A percentile compares a stretch with the other conserved stretches of the same genome.
These are phyloP conservation scores for Scheffersomyces segobiensis DNA, from an alignment of 1,139 yeast genomes.

Conservation along the genomic window DNA sequence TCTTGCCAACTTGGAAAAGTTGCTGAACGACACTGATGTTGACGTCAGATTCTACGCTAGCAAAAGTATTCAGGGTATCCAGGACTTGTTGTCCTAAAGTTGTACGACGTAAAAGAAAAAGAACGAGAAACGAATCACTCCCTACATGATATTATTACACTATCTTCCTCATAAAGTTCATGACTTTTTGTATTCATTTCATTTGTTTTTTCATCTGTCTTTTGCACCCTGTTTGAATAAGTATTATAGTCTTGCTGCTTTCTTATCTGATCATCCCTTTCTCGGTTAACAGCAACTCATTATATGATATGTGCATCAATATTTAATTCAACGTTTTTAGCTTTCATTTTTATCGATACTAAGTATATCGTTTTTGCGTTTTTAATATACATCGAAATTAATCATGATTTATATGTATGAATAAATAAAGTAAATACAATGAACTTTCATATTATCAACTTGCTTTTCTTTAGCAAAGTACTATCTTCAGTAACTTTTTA, in stretches of 20 bases:
- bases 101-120: not conserved
- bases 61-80: constrained; percentile 50
- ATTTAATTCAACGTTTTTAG: not conserved
- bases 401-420: not conserved
- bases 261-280: not conserved
- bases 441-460: not conserved
- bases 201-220: not conserved
- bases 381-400: not conserved
- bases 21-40: constrained; percentile 73
- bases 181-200: not conserved
- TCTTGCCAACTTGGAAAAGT: constrained; percentile 62
- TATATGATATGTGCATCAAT: not conserved
- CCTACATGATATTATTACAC: not conserved
- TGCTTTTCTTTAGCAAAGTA: too few species aligned
- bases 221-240: not conserved
- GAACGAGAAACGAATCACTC: not conserved
- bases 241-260: not conserved
- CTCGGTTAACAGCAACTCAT: not conserved
- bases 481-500: too few species aligned
- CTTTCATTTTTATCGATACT: not conserved
- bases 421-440: not conserved
- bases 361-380: not conserved
- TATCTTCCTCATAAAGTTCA: not conserved
- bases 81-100: constrained; percentile 17
- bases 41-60: constrained; percentile 89